Base-by-base conservation (phyloP, 352 stramenopile genomes). In the Globisporangium ultimum region DNA sequence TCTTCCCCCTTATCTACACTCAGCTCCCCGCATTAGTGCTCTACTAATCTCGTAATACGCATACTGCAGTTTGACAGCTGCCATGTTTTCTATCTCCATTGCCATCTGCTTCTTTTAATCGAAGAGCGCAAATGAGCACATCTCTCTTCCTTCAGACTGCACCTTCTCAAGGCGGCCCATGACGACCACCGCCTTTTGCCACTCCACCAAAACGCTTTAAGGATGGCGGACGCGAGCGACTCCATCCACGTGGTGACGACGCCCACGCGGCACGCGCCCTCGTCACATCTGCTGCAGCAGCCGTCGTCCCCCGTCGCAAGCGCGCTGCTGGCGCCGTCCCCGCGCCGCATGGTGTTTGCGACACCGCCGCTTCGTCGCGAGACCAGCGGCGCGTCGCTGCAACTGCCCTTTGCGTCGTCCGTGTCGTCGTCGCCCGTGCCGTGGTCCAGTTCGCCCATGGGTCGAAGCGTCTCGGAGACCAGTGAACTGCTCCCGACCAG, bases 281-380 rank as follows among this genome's bases (percentile, higher is more conserved):
- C 48, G 24, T 53, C 55, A 15, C 55, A 57, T 13, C 34, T 57
- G 28, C 22, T 56, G 28, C 48, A 58, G 40, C 57, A 63, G 24
- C 18, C 57, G 15, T 63, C 57, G 40, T 58, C 48, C 22, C 57
- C 57, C 18, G 41, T 63, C 50, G 56, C 56, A 28, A 53, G 46
- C 38, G 56, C 50, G 51, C 52, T 68, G 51, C 56, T 64, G 24
- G 21, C 56, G 24, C 58, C 62, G 24, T 32, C 24, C 24, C 48
- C 56, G 24, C 50, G 50, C 15, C 67, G 64, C 59, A 85, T 88
- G 73, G 68, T 89, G 34, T 90, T 92, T 52, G 79, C 88, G 46
- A 81, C 78, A 41, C 83, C 83, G 17, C 80, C 76, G 14, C 62
- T 92, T 40, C 83, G 83, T 7, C 74, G 74, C 36, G 83, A 89